Evolutionary conservation across 2,329 filamentous ascomycete species (phyloP), one percentile per base, ranked within the genome.

Genomic region (Fusarium coffeatum): DNA sequence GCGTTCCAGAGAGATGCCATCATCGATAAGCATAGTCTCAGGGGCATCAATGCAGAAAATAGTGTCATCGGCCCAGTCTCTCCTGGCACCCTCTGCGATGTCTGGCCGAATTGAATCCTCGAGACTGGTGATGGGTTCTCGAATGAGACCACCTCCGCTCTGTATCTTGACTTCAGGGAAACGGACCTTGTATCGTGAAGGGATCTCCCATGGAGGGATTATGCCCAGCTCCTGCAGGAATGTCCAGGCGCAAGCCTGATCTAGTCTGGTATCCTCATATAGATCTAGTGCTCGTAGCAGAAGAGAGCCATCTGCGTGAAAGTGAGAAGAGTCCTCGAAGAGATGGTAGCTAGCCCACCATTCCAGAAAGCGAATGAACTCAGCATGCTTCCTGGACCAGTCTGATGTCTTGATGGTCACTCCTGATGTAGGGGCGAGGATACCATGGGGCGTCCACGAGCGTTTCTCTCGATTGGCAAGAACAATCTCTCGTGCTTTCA

Each of bases 141-240:
- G 82, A 18, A 69, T 59, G 27, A 88, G 78, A 5, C 82, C 81
- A 18, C 81, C 80, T 16, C 81, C 80, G 7, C 82, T 81, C 27
- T 79, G 74, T 23, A 87, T 80, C 40, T 78, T 75, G 20, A 85
- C 80, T 22, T 78, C 82, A 0, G 88, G 87, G 25, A 90, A 83
- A 20, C 86, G 83, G 48, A 87, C 78, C 32, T 85, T 85, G 77
- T 92, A 93, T 5, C 90, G 84, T 6, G 87, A 83, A 6, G 86
- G 85, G 49, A 93, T 87, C 72, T 94, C 91, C 86, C 90, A 93
- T 0, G 92, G 90, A 10, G 87, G 81, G 43, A 93, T 85, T 55
- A 89, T 88, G 13, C 92, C 92, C 42, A 94, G 83, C 76, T 96
- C 93, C 74, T 94, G 91, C 30, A 96, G 79, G 68, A 94, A 93